A percentile compares a stretch with the other conserved stretches of the same genome.
phyloP scores from a whole-genome alignment of 1,284 basidiomycete species.

The Heterobasidion annosum region DNA sequence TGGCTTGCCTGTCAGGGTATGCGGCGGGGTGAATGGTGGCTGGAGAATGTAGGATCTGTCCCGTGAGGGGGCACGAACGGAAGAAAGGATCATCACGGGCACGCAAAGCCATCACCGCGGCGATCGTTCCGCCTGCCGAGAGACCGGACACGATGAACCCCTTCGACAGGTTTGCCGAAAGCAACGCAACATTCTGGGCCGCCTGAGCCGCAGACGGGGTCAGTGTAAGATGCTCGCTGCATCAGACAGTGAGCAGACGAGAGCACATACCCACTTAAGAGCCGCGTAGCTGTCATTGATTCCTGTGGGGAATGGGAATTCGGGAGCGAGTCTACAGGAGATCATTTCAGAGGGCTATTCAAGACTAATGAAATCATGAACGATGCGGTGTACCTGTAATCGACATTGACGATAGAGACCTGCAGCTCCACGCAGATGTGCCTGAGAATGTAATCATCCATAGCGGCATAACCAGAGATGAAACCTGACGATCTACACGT shows the following conservation, averaged over 20 bases:
- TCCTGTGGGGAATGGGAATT: not conserved
- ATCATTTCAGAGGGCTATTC: not conserved
- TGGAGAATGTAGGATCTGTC: conserved; percentile 9
- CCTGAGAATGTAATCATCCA: conserved; percentile 2
- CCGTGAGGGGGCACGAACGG: conserved; percentile 4
- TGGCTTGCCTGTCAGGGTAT: conserved; percentile 8
- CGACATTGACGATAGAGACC: not conserved
- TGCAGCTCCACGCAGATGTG: not conserved
- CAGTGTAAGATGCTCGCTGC: not conserved
- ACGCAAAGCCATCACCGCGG: conserved; percentile 8
- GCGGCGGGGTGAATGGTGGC: conserved; percentile 5
- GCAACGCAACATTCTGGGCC: not conserved
- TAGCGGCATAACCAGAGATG: not conserved
- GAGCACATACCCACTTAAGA: conserved; percentile 2
- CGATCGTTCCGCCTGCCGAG: conserved; percentile 12
- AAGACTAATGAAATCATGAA: not conserved
- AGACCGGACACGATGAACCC: conserved; percentile 11
- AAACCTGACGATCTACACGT: not conserved
- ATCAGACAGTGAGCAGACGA: not conserved
- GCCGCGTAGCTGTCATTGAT: conserved; percentile 1
- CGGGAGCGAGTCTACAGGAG: not conserved
- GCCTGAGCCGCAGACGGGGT: not conserved
- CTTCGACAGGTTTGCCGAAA: conserved; percentile 3
- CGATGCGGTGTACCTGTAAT: not conserved
- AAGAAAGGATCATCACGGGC: conserved; percentile 10